Evolutionary conservation across 2,329 filamentous ascomycete genomes (phyloP).

Genomic region (Alternaria sp.): DNA sequence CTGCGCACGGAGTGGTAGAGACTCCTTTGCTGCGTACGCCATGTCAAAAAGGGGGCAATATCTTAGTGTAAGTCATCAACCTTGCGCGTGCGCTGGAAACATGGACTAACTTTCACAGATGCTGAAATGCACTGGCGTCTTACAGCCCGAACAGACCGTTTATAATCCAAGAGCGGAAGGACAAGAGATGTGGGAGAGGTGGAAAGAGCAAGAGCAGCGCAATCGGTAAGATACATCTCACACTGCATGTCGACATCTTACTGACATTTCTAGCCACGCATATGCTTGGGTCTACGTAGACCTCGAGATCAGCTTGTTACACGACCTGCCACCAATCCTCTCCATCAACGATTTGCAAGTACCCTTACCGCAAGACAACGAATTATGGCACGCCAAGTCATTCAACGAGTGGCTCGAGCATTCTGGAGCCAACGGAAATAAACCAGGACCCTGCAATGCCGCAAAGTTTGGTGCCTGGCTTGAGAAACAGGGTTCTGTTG

Average conservation of each 20-base stretch:
- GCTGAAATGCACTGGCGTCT: slow-evolving; percentile 1
- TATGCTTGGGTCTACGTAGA: slow-evolving; percentile 13
- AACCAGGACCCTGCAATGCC: not conserved
- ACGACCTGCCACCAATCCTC: slow-evolving; percentile 8
- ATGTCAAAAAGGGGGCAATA: slow-evolving; percentile 10
- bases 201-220: slow-evolving; percentile 7
- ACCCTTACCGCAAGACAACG: not conserved
- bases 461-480: slow-evolving; percentile 2
- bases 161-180: not conserved
- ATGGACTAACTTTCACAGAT: not conserved
- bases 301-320: slow-evolving; percentile 5
- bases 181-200: slow-evolving; percentile 2
- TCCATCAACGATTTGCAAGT: slow-evolving; percentile 9
- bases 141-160: not conserved
- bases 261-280: slow-evolving; percentile 4
- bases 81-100: not conserved
- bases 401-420: slow-evolving; percentile 1
- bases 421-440: not conserved
- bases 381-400: slow-evolving; percentile 6
- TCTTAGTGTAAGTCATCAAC: not conserved
- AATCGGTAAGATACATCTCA: not conserved
- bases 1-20: slow-evolving; percentile 5
- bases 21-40: slow-evolving; percentile 4
- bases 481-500: not conserved
- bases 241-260: not conserved